These are phyloP conservation scores for Rhizopogon rudus DNA, from an alignment of 768 basidiomycete genomes.

Conservation along the genomic window DNA sequence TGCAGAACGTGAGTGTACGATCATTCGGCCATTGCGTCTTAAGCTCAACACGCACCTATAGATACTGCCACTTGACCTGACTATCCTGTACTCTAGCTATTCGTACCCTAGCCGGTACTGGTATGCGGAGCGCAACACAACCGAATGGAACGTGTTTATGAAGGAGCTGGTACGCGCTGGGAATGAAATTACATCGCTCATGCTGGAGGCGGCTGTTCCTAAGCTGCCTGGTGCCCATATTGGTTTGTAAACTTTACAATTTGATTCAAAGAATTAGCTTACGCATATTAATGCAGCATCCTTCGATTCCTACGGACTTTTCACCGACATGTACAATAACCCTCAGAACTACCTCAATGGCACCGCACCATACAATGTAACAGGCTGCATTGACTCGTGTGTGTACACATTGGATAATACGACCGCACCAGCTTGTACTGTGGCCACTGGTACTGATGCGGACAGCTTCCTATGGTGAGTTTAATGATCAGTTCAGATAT, in stretches of 20 bases:
- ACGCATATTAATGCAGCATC: slow-evolving; percentile 32
- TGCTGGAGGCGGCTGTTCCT: slow-evolving; percentile 45
- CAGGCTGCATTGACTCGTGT: slow-evolving; percentile 46
- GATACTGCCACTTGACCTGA: slow-evolving; percentile 54
- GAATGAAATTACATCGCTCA: slow-evolving; percentile 46
- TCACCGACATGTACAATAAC: slow-evolving; percentile 50
- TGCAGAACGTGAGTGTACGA: slow-evolving; percentile 52
- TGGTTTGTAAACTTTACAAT: slow-evolving; percentile 32
- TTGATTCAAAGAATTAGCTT: not conserved
- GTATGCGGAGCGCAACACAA: slow-evolving; percentile 45
- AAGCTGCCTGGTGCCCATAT: slow-evolving; percentile 50
- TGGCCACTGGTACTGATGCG: slow-evolving; percentile 30
- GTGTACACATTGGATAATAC: slow-evolving; percentile 26
- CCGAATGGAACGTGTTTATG: slow-evolving; percentile 55
- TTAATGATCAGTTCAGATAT: not conserved
- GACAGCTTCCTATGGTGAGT: slow-evolving; percentile 62
- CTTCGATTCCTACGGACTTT: slow-evolving; percentile 59
- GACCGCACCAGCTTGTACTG: slow-evolving; percentile 29
- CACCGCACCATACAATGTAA: slow-evolving; percentile 56
- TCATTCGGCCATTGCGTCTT: not conserved
- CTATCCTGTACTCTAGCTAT: slow-evolving; percentile 40
- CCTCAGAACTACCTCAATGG: slow-evolving; percentile 57
- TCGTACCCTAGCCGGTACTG: slow-evolving; percentile 50
- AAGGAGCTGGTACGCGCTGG: slow-evolving; percentile 45
- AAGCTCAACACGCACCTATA: slow-evolving; percentile 14